Evolutionary conservation across 2,329 filamentous ascomycete genomes (phyloP).

Genomic region (Coniochaeta hoffmannii): DNA sequence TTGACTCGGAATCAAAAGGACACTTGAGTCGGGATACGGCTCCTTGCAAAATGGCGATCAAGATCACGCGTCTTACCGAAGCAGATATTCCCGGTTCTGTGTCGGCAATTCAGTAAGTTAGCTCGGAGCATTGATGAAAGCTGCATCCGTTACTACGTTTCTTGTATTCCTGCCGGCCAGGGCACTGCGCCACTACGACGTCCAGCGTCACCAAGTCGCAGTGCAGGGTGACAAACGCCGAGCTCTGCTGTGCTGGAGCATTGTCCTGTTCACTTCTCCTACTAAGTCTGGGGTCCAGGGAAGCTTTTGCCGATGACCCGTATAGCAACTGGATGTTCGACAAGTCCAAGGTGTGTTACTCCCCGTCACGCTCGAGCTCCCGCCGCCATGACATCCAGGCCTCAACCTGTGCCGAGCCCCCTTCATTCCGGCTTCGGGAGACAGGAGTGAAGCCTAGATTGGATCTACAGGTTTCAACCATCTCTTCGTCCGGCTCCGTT

Average conservation of each 20-base stretch:
- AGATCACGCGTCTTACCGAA: conserved; percentile 47
- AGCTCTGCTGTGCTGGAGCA: not conserved
- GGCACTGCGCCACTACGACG: not conserved
- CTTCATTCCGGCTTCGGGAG: not conserved
- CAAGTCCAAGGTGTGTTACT: conserved; percentile 38
- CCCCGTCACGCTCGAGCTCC: not conserved
- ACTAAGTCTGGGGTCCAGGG: conserved; percentile 14
- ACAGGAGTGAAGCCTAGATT: not conserved
- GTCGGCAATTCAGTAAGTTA: conserved; percentile 49
- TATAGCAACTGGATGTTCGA: conserved; percentile 62
- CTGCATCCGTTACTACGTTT: not conserved
- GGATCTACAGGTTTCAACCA: no score
- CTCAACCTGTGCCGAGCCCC: not conserved
- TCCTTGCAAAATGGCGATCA: conserved; percentile 35
- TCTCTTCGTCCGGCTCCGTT: not conserved
- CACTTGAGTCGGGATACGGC: not conserved
- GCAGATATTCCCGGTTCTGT: conserved; percentile 57
- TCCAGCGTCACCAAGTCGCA: not conserved
- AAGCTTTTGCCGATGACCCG: conserved; percentile 59
- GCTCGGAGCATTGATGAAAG: not conserved
- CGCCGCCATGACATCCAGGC: not conserved
- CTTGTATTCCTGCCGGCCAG: not conserved
- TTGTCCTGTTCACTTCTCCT: not conserved
- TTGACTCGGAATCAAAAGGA: no score
- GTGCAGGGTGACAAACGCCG: not conserved